Evolutionary conservation across 2,329 filamentous ascomycete species (phyloP).

Genomic region (Ophiostoma montium): DNA sequence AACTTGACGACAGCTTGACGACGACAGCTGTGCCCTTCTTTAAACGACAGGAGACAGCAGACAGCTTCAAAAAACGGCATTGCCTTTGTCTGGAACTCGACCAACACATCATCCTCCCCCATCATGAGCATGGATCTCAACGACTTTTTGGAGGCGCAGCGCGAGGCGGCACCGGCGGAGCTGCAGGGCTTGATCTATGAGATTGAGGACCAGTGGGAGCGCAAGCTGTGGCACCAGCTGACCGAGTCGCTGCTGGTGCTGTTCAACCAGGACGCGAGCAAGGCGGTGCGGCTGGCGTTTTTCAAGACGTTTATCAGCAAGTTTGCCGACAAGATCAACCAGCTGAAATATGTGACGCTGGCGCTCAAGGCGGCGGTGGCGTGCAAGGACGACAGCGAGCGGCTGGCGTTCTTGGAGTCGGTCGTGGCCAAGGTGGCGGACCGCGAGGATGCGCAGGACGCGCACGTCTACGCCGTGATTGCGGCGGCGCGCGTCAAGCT

Average conservation of each 20-base stretch:
- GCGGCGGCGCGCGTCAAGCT: slow-evolving; percentile 82
- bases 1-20: neutral
- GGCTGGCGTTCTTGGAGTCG: slow-evolving; percentile 68
- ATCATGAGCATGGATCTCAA: slow-evolving; percentile 83
- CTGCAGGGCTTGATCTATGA: slow-evolving; percentile 76
- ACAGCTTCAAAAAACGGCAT: too few relatives aligned
- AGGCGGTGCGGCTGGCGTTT: slow-evolving; percentile 70
- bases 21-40: slow-evolving; percentile 7
- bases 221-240: slow-evolving; percentile 98
- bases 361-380: slow-evolving; percentile 77
- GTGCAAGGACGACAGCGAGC: slow-evolving; percentile 75
- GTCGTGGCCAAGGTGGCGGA: slow-evolving; percentile 72
- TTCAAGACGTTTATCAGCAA: slow-evolving; percentile 92
- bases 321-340: slow-evolving; percentile 98
- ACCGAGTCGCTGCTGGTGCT: slow-evolving; percentile 79
- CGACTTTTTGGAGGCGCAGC: slow-evolving; percentile 83
- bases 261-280: slow-evolving; percentile 72
- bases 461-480: slow-evolving; percentile 84
- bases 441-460: slow-evolving; percentile 85
- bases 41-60: too few relatives aligned
- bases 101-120: neutral
- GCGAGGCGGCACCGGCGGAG: slow-evolving; percentile 74
- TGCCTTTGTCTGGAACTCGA: neutral
- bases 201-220: slow-evolving; percentile 96
- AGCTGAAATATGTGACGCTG: slow-evolving; percentile 87